Evolutionary conservation across 352 stramenopile species (phyloP).

Genomic region (Globisporangium nagaii): DNA sequence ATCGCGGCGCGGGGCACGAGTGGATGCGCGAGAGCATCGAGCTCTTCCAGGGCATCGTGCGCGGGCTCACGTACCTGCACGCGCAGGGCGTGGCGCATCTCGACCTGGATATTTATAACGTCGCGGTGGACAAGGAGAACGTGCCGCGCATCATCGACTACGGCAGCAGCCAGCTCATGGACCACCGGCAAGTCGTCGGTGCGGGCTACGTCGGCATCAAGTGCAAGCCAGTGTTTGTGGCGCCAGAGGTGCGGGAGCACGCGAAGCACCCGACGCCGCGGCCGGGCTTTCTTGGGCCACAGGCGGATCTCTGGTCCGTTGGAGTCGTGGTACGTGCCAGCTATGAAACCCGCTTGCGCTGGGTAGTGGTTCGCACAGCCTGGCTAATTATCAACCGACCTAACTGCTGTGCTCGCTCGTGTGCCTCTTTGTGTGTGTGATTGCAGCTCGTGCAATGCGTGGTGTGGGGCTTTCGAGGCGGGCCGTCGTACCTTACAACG

Average conservation of each 20-base stretch:
- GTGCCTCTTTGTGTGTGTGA: slow-evolving; percentile 1
- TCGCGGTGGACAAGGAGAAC: slow-evolving; percentile 57
- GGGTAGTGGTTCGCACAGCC: background rate
- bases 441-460: slow-evolving; percentile 70
- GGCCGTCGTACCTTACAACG: slow-evolving; percentile 49
- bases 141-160: slow-evolving; percentile 73
- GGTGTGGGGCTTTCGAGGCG: slow-evolving; percentile 73
- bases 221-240: slow-evolving; percentile 74
- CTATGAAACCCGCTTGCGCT: background rate
- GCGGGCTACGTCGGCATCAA: slow-evolving; percentile 73
- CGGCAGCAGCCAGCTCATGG: slow-evolving; percentile 73
- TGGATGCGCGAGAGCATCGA: slow-evolving; percentile 73
- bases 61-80: slow-evolving; percentile 75
- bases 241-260: slow-evolving; percentile 64
- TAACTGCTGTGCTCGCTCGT: background rate
- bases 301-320: slow-evolving; percentile 73
- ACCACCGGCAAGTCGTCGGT: slow-evolving; percentile 53
- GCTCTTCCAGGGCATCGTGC: slow-evolving; percentile 61
- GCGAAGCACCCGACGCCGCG: slow-evolving; percentile 46
- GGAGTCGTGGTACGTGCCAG: slow-evolving; percentile 65
- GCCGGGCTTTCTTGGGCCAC: slow-evolving; percentile 66
- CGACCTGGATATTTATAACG: slow-evolving; percentile 84
- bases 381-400: no score
- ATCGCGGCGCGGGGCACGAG: slow-evolving; percentile 59
- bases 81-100: slow-evolving; percentile 72